Evolutionary conservation across 73 alveolate genomes (phyloP).

Genomic region (Paramecium sonneborni): DNA sequence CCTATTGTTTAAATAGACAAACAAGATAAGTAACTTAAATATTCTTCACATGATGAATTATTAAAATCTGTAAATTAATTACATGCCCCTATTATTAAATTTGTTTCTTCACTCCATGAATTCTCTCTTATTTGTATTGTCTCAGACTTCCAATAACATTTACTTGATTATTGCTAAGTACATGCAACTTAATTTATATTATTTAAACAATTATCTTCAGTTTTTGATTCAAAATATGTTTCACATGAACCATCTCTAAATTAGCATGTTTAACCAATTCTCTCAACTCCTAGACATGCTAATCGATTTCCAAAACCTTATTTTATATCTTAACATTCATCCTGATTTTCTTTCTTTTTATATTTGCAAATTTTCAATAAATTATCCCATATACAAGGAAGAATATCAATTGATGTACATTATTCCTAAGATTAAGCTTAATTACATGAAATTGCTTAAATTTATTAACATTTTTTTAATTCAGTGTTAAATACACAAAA

Average conservation of each 20-base stretch:
- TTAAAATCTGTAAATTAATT: not conserved
- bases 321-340: not conserved
- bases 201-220: not conserved
- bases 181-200: constrained; percentile 11
- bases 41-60: not conserved
- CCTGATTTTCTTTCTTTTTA: not conserved
- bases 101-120: not conserved
- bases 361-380: not conserved
- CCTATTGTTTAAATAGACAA: not conserved
- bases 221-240: not conserved
- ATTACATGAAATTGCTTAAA: not conserved
- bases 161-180: not conserved
- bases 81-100: not conserved
- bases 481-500: not conserved
- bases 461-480: not conserved
- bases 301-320: not conserved
- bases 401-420: not conserved
- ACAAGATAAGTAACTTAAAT: constrained; percentile 5
- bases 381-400: not conserved
- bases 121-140: not conserved
- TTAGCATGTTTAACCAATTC: not conserved
- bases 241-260: not conserved
- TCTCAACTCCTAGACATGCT: not conserved
- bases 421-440: not conserved
- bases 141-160: not conserved